Evolutionary conservation across 768 basidiomycete genomes (phyloP).

Genomic region (Phylloporus scabripes): DNA sequence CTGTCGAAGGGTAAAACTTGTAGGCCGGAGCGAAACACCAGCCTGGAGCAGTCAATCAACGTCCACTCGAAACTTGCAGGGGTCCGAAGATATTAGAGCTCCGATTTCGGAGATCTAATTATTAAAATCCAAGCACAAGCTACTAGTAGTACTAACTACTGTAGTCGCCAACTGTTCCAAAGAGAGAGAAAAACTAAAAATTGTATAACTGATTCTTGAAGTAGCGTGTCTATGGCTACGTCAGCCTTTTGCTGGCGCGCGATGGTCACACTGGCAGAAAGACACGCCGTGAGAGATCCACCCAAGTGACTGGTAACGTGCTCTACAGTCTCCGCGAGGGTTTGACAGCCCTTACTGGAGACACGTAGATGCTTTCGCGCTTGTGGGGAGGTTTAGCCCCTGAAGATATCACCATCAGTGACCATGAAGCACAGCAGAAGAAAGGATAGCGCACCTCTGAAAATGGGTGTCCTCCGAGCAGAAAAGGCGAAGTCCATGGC

Average conservation of each 20-base stretch:
- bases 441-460: constrained; percentile 1
- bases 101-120: constrained; percentile 18
- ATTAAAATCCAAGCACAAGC: not conserved
- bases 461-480: not conserved
- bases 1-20: constrained; percentile 31
- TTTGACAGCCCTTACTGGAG: constrained; percentile 4
- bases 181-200: too few relatives aligned
- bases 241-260: not conserved
- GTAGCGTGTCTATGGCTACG: not conserved
- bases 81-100: constrained; percentile 13
- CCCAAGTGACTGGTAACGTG: not conserved
- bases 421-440: not conserved
- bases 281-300: not conserved
- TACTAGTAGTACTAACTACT: not conserved
- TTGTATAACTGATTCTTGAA: too few relatives aligned
- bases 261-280: not conserved
- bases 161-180: too few relatives aligned
- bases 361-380: constrained; percentile 8
- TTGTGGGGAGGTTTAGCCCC: not conserved
- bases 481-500: constrained; percentile 6
- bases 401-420: constrained; percentile 4
- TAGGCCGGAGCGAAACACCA: constrained; percentile 31
- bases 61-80: constrained; percentile 14
- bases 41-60: constrained; percentile 25
- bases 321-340: constrained; percentile 19